Evolutionary conservation across 257 asterid species (phyloP).

Genomic region (Fraxinus americana): DNA sequence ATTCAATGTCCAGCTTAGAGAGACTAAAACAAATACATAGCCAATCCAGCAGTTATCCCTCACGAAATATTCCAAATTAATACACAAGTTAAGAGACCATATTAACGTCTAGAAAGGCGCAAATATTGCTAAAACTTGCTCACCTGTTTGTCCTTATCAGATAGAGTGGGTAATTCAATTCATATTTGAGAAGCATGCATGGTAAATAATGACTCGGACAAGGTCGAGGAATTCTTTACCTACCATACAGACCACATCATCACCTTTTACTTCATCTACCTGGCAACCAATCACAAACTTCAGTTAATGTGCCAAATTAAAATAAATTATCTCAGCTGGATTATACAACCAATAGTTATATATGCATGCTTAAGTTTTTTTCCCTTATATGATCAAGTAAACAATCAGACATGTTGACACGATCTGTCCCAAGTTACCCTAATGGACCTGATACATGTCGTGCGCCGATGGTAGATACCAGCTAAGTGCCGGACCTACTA

Average conservation of each 20-base stretch:
- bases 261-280: conserved; percentile 74
- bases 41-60: conserved; percentile 10
- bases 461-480: no score
- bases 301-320: conserved; percentile 20
- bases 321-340: background rate
- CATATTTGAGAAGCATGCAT: conserved; percentile 88
- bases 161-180: conserved; percentile 68
- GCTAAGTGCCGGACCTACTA: no score
- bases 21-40: background rate
- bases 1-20: conserved; percentile 2
- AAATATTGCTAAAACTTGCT: conserved; percentile 25
- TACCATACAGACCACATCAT: conserved; percentile 64
- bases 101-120: conserved; percentile 6
- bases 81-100: conserved; percentile 3
- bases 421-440: no score
- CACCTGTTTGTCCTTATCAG: conserved; percentile 44
- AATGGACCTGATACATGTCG: no score
- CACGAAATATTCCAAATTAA: background rate
- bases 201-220: conserved; percentile 85
- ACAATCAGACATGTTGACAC: no score
- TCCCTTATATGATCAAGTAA: background rate
- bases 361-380: background rate
- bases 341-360: conserved; percentile 1
- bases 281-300: conserved; percentile 34
- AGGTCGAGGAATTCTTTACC: conserved; percentile 76